These are phyloP conservation scores for Mycoemilia scoparia DNA, from an alignment of 192 early-diverging fungal genomes.

Conservation along the genomic window DNA sequence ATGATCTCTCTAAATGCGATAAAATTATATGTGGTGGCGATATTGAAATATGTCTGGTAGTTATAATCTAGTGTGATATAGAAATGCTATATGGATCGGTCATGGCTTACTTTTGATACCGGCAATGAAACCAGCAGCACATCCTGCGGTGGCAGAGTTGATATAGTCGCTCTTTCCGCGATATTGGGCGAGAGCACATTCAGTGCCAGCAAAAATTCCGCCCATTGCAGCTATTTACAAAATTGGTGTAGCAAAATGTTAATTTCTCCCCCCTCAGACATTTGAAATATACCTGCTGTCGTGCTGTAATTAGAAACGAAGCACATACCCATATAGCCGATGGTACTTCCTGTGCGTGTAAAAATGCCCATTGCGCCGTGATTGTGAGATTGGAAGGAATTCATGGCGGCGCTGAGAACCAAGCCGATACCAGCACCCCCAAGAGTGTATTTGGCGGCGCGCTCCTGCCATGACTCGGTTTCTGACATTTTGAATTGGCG, in stretches of 20 bases:
- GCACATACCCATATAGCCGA: constrained; percentile 48
- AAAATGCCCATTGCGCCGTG: constrained; percentile 33
- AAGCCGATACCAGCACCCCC: constrained; percentile 44
- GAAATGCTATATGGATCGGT: constrained; percentile 1
- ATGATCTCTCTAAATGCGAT: constrained; percentile 36
- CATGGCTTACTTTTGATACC: constrained; percentile 34
- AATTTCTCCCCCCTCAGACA: no score
- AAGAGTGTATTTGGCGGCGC: constrained; percentile 24
- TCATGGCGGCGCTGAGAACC: constrained; percentile 49
- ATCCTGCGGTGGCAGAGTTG: constrained; percentile 52
- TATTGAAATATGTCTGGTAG: background rate
- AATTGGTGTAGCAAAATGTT: constrained; percentile 1
- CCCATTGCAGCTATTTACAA: constrained; percentile 48
- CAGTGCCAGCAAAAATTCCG: constrained; percentile 54
- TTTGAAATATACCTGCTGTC: constrained; percentile 1
- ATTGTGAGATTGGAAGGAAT: constrained; percentile 27
- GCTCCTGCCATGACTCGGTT: constrained; percentile 20
- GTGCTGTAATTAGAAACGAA: background rate
- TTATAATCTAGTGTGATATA: background rate
- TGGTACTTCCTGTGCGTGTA: constrained; percentile 41
- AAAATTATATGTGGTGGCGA: constrained; percentile 3
- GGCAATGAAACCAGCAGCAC: constrained; percentile 50
- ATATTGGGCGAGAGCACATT: constrained; percentile 32
- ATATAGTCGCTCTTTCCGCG: constrained; percentile 50
- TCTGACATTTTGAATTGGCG: constrained; percentile 1